These are phyloP conservation scores for Nigrospora osmanthi DNA, from an alignment of 2,329 filamentous ascomycete genomes.

Conservation along the genomic window DNA sequence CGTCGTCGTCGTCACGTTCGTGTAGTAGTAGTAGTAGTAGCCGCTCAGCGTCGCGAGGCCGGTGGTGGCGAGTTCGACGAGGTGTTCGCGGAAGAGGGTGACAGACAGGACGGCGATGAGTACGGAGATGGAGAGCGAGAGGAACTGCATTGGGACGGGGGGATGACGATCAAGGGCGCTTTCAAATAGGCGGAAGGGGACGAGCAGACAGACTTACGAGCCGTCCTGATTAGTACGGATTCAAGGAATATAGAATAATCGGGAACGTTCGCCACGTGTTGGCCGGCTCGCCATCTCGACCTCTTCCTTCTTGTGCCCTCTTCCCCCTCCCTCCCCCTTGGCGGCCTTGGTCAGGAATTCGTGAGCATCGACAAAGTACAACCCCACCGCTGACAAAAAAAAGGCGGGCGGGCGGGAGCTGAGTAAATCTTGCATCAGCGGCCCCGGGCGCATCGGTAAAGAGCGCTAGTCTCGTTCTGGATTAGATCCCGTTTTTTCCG, in stretches of 20 bases:
- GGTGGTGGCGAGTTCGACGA: conserved; percentile 16
- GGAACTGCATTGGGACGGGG: conserved; percentile 25
- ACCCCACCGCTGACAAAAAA: no score
- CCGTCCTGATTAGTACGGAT: no score
- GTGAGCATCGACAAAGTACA: neutral
- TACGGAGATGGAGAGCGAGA: conserved; percentile 28
- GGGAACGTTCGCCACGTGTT: conserved; percentile 1
- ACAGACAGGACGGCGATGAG: conserved; percentile 29
- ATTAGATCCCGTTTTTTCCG: no score
- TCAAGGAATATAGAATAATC: neutral
- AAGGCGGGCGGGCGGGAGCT: no score
- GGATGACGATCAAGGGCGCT: neutral
- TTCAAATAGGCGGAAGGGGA: no score
- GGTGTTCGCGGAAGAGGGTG: conserved; percentile 21
- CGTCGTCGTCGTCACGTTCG: conserved; percentile 3
- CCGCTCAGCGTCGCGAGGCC: conserved; percentile 11
- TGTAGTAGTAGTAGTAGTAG: conserved; percentile 5
- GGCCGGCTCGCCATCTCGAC: neutral
- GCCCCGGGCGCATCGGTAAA: no score
- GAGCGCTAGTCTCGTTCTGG: no score
- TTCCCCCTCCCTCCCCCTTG: neutral
- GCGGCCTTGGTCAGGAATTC: neutral
- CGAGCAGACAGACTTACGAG: no score
- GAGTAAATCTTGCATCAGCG: no score
- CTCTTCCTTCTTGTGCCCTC: no score